These are phyloP conservation scores for Hansfordia pulvinata DNA, from an alignment of 2,329 filamentous ascomycete species.

Conservation along the genomic window DNA sequence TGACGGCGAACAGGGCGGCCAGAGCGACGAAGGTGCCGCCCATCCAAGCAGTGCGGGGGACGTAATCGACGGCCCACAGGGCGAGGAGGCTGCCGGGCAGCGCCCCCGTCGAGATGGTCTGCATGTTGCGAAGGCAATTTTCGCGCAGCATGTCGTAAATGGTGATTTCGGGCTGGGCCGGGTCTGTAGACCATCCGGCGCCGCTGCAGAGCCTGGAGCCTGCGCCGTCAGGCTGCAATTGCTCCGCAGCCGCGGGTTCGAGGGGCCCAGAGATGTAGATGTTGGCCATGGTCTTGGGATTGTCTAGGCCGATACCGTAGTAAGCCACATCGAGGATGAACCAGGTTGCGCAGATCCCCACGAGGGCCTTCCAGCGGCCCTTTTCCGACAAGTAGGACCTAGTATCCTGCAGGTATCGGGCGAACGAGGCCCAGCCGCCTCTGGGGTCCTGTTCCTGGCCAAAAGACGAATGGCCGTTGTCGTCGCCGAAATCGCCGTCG, in stretches of 20 bases:
- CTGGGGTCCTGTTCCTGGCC: conserved; percentile 1
- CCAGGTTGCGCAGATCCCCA: conserved; percentile 32
- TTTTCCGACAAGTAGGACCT: conserved; percentile 17
- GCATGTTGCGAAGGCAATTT: conserved; percentile 4
- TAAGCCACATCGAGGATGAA: conserved; percentile 40
- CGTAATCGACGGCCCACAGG: conserved; percentile 2
- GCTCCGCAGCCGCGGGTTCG: neutral
- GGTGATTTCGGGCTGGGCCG: conserved; percentile 6
- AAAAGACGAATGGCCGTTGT: neutral
- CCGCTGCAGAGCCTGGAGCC: too few relatives aligned
- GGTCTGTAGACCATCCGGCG: conserved; percentile 8
- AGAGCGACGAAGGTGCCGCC: neutral
- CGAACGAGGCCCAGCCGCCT: conserved; percentile 2
- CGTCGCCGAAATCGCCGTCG: neutral
- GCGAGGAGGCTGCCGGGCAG: neutral
- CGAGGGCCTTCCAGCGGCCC: conserved; percentile 15
- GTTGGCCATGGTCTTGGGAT: conserved; percentile 20
- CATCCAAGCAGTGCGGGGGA: neutral
- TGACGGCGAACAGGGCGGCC: neutral
- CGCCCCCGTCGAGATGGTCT: conserved; percentile 3
- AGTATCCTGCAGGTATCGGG: conserved; percentile 6
- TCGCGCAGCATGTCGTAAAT: conserved; percentile 7
- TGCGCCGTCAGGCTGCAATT: too few relatives aligned
- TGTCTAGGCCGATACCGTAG: conserved; percentile 36
- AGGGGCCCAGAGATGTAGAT: too few relatives aligned